A percentile compares a stretch with the other conserved stretches of the same genome.
phyloP scores from a whole-genome alignment of 441 rosid genomes.

The Pelargonium cotyledonis region DNA sequence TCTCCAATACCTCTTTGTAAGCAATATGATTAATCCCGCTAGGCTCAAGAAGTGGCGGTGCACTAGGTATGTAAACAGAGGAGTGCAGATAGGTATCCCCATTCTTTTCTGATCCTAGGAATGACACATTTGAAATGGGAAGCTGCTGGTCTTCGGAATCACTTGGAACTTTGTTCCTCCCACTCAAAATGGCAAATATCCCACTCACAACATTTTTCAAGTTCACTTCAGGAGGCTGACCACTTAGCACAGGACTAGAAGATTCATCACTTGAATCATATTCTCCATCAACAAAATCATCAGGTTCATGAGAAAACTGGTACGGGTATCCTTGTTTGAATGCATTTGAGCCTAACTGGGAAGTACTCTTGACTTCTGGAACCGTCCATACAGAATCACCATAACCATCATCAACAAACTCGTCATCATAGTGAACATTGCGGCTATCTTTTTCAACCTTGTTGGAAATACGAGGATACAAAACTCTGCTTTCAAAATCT shows the following conservation, averaged over 20 bases:
- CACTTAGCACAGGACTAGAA: conserved; percentile 16
- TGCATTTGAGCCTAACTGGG: conserved; percentile 27
- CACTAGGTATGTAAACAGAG: conserved; percentile 91
- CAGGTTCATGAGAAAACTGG: conserved; percentile 39
- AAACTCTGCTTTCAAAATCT: conserved; percentile 37
- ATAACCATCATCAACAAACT: conserved; percentile 34
- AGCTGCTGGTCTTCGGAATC: conserved; percentile 27
- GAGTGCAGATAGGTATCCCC: conserved; percentile 76
- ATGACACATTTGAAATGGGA: conserved; percentile 63
- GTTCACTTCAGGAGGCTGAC: conserved; percentile 60
- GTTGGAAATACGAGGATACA: conserved; percentile 35
- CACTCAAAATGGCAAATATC: conserved; percentile 71
- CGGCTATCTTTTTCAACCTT: conserved; percentile 32
- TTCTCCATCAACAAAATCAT: conserved; percentile 42
- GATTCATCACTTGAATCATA: conserved; percentile 48
- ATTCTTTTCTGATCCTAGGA: conserved; percentile 64
- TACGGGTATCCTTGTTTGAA: conserved; percentile 31
- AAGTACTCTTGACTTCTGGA: conserved; percentile 22
- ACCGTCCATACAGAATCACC: conserved; percentile 31
- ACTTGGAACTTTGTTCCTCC: conserved; percentile 40
- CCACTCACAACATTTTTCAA: conserved; percentile 75
- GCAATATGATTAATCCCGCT: conserved; percentile 45
- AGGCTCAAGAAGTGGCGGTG: conserved; percentile 82
- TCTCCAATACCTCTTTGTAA: conserved; percentile 61
- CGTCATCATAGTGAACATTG: conserved; percentile 37